Evolutionary conservation across 129 eudicot species (phyloP).

Genomic region (Arctium minus): DNA sequence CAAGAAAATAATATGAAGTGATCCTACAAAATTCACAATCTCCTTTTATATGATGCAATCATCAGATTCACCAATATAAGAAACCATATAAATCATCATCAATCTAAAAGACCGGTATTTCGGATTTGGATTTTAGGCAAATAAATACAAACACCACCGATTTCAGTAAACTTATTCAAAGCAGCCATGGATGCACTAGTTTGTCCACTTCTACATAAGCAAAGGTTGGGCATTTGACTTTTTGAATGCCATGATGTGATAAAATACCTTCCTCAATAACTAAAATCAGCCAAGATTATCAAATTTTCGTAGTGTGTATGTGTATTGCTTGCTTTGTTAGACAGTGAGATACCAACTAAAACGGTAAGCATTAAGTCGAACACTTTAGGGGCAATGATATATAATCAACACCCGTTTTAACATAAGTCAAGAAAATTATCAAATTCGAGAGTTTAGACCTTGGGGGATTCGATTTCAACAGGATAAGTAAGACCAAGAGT

Average conservation of each 20-base stretch:
- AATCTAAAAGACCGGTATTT: background rate
- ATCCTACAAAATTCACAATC: background rate
- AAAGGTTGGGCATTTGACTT: background rate
- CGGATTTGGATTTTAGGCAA: background rate
- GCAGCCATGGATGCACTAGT: background rate
- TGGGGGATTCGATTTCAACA: constrained; percentile 44
- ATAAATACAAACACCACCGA: background rate
- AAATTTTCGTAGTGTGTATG: background rate
- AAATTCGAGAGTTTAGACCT: constrained; percentile 37
- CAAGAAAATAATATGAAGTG: background rate
- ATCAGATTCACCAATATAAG: background rate
- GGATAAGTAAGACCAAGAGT: constrained; percentile 92
- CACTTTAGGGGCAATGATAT: background rate
- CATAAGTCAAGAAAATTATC: background rate
- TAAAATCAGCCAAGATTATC: background rate
- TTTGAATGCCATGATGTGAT: background rate
- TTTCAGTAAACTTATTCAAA: background rate
- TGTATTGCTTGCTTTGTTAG: background rate
- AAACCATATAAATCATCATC: background rate
- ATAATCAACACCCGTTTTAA: background rate
- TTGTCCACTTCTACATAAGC: background rate
- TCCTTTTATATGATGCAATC: background rate
- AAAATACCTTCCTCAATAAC: background rate
- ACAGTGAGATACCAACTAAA: background rate
- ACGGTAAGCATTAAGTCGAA: constrained; percentile 23